These are phyloP conservation scores for Linanthus parryae DNA, from an alignment of 148 eudicot species.

Conservation along the genomic window DNA sequence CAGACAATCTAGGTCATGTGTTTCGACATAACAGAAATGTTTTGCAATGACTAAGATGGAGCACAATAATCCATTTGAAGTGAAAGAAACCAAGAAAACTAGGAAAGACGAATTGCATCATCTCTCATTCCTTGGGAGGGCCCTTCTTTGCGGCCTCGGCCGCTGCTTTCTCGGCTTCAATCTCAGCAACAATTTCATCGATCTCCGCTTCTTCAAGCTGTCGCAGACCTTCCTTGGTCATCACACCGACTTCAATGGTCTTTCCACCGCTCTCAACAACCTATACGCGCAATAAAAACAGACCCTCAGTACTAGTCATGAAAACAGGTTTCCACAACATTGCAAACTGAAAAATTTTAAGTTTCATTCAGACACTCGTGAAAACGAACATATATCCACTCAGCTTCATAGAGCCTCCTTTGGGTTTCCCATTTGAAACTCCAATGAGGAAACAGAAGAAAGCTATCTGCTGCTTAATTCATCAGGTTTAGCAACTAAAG, in stretches of 20 bases:
- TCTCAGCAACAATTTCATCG: slow-evolving; percentile 91
- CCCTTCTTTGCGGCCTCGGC: slow-evolving; percentile 36
- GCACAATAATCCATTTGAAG: background rate
- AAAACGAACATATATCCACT: too few species aligned
- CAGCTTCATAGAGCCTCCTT: background rate
- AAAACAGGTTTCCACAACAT: background rate
- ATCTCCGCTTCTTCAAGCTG: slow-evolving; percentile 96
- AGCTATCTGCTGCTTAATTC: too few species aligned
- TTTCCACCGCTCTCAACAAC: slow-evolving; percentile 99
- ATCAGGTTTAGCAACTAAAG: too few species aligned
- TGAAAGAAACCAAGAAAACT: background rate
- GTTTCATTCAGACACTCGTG: too few species aligned
- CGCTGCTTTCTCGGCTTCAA: slow-evolving; percentile 98
- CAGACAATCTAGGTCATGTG: too few species aligned
- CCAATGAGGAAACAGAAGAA: too few species aligned
- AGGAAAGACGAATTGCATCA: background rate
- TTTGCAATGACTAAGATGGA: too few species aligned
- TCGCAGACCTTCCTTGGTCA: slow-evolving; percentile 79
- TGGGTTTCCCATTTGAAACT: too few species aligned
- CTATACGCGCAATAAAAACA: slow-evolving; percentile 22
- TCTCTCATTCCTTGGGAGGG: slow-evolving; percentile 14
- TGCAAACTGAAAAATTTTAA: too few species aligned
- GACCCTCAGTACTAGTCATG: background rate
- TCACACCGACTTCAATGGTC: slow-evolving; percentile 94
- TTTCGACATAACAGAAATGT: too few species aligned